A percentile compares a stretch with the other conserved stretches of the same genome.
phyloP scores from a whole-genome alignment of 2,329 filamentous ascomycete species.

The Penicillium sp. region DNA sequence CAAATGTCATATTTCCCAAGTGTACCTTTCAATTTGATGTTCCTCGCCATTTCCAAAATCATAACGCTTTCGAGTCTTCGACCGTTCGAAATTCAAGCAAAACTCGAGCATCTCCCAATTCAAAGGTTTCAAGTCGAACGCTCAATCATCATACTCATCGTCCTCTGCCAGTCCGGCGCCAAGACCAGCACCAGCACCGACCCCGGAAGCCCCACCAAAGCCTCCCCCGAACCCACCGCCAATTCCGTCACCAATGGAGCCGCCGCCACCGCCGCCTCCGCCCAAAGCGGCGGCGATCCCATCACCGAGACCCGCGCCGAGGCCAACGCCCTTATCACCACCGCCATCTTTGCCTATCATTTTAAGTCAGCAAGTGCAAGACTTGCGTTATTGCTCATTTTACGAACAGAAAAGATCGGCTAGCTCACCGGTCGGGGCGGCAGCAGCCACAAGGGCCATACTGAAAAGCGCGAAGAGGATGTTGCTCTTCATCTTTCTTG shows the following conservation, averaged over 20 bases:
- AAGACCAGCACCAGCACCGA: neutral
- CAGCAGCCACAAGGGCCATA: conserved; percentile 4
- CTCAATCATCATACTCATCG: neutral
- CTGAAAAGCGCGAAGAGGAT: conserved; percentile 4
- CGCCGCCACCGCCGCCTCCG: conserved; percentile 2
- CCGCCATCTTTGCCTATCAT: neutral
- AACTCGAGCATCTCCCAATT: neutral
- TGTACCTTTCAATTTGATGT: no score
- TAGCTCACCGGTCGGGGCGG: conserved; percentile 2
- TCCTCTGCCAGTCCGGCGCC: neutral
- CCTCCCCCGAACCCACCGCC: conserved; percentile 4
- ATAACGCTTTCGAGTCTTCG: no score
- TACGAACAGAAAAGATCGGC: neutral
- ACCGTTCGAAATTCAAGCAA: no score
- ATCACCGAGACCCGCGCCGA: neutral
- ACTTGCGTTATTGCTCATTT: no score
- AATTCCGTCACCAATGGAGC: conserved; percentile 4
- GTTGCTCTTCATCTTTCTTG: conserved; percentile 4
- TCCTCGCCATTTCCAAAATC: no score
- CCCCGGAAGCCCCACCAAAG: neutral
- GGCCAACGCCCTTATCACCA: neutral
- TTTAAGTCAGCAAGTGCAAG: neutral
- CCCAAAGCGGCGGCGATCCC: neutral
- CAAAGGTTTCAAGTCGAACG: neutral
- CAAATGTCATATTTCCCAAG: no score